A percentile compares a stretch with the other conserved stretches of the same genome.
These are phyloP conservation scores for Fistulinella cinereoalba DNA, from an alignment of 1,284 basidiomycete species.

Conservation along the genomic window DNA sequence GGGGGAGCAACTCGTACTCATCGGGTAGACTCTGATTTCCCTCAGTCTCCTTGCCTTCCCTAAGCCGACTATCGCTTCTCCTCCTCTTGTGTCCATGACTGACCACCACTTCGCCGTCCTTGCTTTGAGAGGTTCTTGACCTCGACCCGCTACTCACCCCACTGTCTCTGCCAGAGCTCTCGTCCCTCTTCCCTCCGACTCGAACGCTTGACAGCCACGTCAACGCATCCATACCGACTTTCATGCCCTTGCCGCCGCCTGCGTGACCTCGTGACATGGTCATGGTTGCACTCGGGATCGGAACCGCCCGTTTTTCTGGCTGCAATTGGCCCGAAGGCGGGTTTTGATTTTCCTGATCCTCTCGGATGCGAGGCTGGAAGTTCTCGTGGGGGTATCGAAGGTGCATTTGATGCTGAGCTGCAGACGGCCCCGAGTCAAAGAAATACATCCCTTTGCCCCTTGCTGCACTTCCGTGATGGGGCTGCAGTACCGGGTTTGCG, in stretches of 20 bases:
- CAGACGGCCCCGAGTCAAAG: conserved; percentile 18
- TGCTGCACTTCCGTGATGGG: conserved; percentile 36
- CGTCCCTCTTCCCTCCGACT: conserved; percentile 48
- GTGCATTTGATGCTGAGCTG: conserved; percentile 16
- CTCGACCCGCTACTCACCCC: conserved; percentile 40
- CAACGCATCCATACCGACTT: conserved; percentile 65
- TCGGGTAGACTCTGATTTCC: conserved; percentile 67
- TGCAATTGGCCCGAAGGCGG: conserved; percentile 7
- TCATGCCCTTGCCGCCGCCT: conserved; percentile 51
- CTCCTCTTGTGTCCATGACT: conserved; percentile 24
- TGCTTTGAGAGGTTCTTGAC: conserved; percentile 31
- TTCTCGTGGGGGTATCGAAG: conserved; percentile 21
- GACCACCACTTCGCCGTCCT: conserved; percentile 17
- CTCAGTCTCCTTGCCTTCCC: conserved; percentile 43
- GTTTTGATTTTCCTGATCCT: conserved; percentile 18
- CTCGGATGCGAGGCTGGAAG: conserved; percentile 16
- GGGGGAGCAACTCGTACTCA: conserved; percentile 51
- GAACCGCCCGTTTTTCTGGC: conserved; percentile 21
- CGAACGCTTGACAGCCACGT: conserved; percentile 73
- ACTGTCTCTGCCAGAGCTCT: conserved; percentile 53
- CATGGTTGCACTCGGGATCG: conserved; percentile 26
- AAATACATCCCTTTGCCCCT: conserved; percentile 32
- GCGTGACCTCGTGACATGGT: conserved; percentile 56
- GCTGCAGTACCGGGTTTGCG: conserved; percentile 36
- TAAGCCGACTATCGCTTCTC: conserved; percentile 46